Evolutionary conservation across 768 basidiomycete species (phyloP).

Genomic region (Pleurotus giganteus): DNA sequence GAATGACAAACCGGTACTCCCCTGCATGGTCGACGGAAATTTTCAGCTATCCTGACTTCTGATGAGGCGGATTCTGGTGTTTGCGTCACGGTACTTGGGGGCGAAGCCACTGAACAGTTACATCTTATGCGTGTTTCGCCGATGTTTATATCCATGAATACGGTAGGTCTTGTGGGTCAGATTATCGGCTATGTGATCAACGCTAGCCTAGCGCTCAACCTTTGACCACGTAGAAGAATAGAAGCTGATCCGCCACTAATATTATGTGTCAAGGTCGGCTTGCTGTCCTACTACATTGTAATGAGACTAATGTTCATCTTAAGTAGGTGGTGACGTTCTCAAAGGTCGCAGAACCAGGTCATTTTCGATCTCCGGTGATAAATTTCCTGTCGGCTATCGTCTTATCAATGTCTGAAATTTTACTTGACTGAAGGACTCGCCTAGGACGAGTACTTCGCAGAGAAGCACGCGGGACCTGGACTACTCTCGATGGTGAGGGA

Average conservation of each 20-base stretch:
- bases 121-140: too few relatives aligned
- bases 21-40: too few relatives aligned
- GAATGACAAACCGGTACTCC: too few relatives aligned
- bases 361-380: conserved; percentile 96
- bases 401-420: not conserved
- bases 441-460: conserved; percentile 94
- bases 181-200: conserved; percentile 88
- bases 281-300: not conserved
- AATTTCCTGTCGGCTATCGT: conserved; percentile 79
- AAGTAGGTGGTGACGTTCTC: conserved; percentile 95
- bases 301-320: not conserved
- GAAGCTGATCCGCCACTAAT: conserved; percentile 36
- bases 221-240: too few relatives aligned
- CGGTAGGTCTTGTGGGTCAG: conserved; percentile 83
- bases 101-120: too few relatives aligned
- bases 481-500: conserved; percentile 86
- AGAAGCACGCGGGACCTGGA: conserved; percentile 86
- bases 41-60: too few relatives aligned
- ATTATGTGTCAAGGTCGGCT: conserved; percentile 93
- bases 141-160: too few relatives aligned
- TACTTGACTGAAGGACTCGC: not conserved
- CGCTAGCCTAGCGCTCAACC: conserved; percentile 71
- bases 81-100: too few relatives aligned
- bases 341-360: conserved; percentile 94
- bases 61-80: too few relatives aligned